phyloP scores from a whole-genome alignment of 768 basidiomycete species.

The Kwoniella sp. region DNA sequence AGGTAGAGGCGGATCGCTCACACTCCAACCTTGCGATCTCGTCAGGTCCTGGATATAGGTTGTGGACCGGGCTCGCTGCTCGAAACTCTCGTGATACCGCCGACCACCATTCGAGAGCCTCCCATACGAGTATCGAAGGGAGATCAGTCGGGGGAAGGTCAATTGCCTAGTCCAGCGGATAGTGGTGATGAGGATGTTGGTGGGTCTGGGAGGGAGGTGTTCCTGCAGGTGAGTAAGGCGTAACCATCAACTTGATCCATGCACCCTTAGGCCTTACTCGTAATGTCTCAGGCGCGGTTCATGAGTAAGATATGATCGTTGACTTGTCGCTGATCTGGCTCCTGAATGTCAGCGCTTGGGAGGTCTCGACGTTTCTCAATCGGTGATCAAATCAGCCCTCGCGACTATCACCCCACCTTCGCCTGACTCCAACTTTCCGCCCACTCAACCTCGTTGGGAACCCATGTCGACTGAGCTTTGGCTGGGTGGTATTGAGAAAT shows the following conservation, averaged over 20 bases:
- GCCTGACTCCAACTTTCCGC: conserved; percentile 17
- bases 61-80: conserved; percentile 54
- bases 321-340: too few species aligned
- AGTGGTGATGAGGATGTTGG: conserved; percentile 28
- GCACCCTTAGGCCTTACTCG: too few species aligned
- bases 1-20: too few species aligned
- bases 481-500: conserved; percentile 53
- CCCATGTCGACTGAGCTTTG: conserved; percentile 48
- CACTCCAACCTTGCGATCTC: too few species aligned
- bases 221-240: conserved; percentile 43
- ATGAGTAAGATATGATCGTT: conserved; percentile 24
- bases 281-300: too few species aligned
- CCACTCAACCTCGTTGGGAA: conserved; percentile 41
- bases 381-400: conserved; percentile 45
- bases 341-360: conserved; percentile 47
- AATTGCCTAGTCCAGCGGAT: conserved; percentile 25
- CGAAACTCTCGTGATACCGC: conserved; percentile 49
- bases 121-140: conserved; percentile 27
- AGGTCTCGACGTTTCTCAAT: conserved; percentile 50
- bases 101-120: conserved; percentile 45
- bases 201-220: conserved; percentile 35
- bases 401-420: conserved; percentile 39
- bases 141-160: conserved; percentile 4
- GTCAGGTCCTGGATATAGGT: conserved; percentile 55
- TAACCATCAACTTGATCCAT: too few species aligned